phyloP scores from a whole-genome alignment of 1,284 basidiomycete species.

The Exsudoporus floridanus region DNA sequence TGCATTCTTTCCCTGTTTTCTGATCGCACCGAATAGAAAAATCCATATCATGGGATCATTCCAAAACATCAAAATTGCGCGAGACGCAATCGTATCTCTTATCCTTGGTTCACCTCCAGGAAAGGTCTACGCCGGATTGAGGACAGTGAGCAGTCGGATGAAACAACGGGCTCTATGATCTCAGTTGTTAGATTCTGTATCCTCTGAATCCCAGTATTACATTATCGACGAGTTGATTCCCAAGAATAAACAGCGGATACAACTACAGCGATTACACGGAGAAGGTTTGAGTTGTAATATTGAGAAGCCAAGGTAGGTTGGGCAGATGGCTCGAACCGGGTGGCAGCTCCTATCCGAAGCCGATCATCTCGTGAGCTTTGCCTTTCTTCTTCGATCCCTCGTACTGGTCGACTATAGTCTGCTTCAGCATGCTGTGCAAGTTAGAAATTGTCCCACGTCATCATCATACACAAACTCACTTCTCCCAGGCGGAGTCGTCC shows the following conservation, averaged over 20 bases:
- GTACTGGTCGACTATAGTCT: constrained; percentile 54
- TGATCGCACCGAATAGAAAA: constrained; percentile 53
- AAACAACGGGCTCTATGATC: constrained; percentile 76
- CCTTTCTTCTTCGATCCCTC: constrained; percentile 40
- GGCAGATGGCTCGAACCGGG: not conserved
- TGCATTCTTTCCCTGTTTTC: not conserved
- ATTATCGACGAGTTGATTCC: constrained; percentile 11
- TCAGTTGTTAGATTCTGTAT: constrained; percentile 11
- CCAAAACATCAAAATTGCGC: constrained; percentile 96
- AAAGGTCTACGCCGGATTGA: constrained; percentile 90
- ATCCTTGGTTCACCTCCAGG: constrained; percentile 96
- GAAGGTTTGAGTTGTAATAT: not conserved
- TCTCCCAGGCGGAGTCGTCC: constrained; percentile 51
- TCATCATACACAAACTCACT: constrained; percentile 46
- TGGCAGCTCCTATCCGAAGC: not conserved
- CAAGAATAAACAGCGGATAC: not conserved
- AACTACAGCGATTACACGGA: not conserved
- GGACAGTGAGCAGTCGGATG: constrained; percentile 91
- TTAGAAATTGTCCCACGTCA: constrained; percentile 10
- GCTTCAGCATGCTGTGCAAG: constrained; percentile 38
- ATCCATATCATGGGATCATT: constrained; percentile 94
- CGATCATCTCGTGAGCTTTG: constrained; percentile 17
- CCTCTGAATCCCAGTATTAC: constrained; percentile 1
- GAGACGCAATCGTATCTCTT: constrained; percentile 92
- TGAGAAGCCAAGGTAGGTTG: not conserved